Conservation (phyloP, 192 early-diverging fungal genomes). For the Diversispora epigaea region DNA sequence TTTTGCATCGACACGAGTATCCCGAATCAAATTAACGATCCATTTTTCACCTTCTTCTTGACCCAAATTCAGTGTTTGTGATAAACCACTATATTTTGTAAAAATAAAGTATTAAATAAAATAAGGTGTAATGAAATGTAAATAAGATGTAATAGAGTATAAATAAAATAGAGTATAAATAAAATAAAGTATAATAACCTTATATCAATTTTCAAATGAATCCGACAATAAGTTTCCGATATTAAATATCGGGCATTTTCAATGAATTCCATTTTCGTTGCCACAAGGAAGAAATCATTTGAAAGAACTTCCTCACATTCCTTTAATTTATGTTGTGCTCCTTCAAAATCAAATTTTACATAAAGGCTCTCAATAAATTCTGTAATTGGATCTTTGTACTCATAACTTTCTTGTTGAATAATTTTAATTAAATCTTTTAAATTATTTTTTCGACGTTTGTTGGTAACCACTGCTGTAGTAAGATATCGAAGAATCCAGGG, state of each 20-base stretch:
- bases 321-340: constrained; percentile 80
- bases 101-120: neutral
- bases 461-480: constrained; percentile 87
- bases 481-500: constrained; percentile 97
- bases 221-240: constrained; percentile 96
- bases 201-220: constrained; percentile 96
- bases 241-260: constrained; percentile 93
- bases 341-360: constrained; percentile 93
- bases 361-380: constrained; percentile 93
- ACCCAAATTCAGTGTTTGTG: constrained; percentile 79
- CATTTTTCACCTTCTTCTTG: constrained; percentile 94
- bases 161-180: neutral
- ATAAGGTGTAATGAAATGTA: neutral
- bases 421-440: constrained; percentile 89
- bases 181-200: constrained; percentile 32
- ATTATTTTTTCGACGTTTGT: constrained; percentile 79
- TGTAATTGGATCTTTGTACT: constrained; percentile 88
- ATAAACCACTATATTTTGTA: constrained; percentile 56
- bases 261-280: constrained; percentile 88
- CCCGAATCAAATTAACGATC: constrained; percentile 96
- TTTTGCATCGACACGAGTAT: constrained; percentile 96
- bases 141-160: neutral
- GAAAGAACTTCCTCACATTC: constrained; percentile 85
- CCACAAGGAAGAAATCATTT: constrained; percentile 89
- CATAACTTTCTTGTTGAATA: constrained; percentile 81